A percentile compares a stretch with the other conserved stretches of the same genome.
phyloP scores from a whole-genome alignment of 768 basidiomycete species.

The Tricholoma saponaceum region DNA sequence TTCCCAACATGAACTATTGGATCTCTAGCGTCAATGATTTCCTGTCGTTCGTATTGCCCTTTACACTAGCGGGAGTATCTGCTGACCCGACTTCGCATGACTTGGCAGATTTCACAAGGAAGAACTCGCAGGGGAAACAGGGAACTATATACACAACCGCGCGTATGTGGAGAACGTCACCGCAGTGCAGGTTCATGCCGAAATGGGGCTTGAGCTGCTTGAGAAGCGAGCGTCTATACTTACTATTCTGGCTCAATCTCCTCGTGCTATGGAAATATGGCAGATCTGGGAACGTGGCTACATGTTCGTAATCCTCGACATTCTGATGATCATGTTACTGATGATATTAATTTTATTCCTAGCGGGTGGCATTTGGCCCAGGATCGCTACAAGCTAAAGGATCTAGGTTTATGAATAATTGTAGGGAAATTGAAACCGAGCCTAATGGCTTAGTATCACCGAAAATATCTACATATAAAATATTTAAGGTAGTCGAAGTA shows the following conservation, averaged over 20 bases:
- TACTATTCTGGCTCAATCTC: not conserved
- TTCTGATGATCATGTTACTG: not conserved
- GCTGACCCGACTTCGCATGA: not conserved
- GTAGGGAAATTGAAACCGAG: too few species aligned
- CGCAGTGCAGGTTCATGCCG: slow-evolving; percentile 3
- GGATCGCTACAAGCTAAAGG: slow-evolving; percentile 5
- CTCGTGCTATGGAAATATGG: slow-evolving; percentile 7
- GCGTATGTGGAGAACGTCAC: slow-evolving; percentile 5
- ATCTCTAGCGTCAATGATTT: slow-evolving; percentile 16
- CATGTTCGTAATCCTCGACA: not conserved
- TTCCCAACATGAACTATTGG: slow-evolving; percentile 19
- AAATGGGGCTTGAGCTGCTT: slow-evolving; percentile 13
- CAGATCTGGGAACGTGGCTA: slow-evolving; percentile 7
- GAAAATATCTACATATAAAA: too few species aligned
- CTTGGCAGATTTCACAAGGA: slow-evolving; percentile 14
- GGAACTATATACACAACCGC: slow-evolving; percentile 10
- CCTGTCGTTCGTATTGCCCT: slow-evolving; percentile 12
- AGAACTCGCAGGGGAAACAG: slow-evolving; percentile 15
- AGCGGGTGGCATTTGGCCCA: slow-evolving; percentile 5
- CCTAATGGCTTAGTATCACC: too few species aligned
- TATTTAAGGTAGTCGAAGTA: too few species aligned
- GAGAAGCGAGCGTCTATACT: slow-evolving; percentile 4
- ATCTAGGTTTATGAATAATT: not conserved
- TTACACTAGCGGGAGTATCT: not conserved
- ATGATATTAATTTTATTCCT: not conserved